Evolutionary conservation across 306 rosid genomes (phyloP).

Genomic region (Casuarina glauca): DNA sequence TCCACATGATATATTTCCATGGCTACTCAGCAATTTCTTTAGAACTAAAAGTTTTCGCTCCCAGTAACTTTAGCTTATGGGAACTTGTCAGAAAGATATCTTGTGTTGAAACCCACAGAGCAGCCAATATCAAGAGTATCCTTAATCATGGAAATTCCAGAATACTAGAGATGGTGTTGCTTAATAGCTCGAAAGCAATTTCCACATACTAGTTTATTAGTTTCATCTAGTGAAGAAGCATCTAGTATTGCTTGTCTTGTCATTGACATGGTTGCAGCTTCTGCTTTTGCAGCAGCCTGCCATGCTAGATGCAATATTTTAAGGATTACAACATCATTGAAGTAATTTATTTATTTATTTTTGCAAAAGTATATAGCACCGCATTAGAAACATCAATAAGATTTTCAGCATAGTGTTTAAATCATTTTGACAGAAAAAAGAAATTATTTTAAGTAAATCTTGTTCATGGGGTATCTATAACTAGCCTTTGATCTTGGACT

Average conservation of each 20-base stretch:
- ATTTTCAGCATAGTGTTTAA: neutral
- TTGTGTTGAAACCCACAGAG: conserved; percentile 55
- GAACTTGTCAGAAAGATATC: conserved; percentile 56
- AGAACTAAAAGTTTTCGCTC: conserved; percentile 28
- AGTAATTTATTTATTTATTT: neutral
- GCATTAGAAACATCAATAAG: too few relatives aligned
- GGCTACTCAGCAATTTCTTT: neutral
- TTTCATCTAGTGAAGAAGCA: conserved; percentile 55
- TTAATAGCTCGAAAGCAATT: conserved; percentile 58
- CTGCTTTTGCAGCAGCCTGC: conserved; percentile 79
- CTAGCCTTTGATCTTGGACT: neutral
- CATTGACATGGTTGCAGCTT: conserved; percentile 66
- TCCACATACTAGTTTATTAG: conserved; percentile 44
- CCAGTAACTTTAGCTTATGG: conserved; percentile 54
- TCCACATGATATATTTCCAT: neutral
- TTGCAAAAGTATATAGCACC: neutral
- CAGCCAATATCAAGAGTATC: conserved; percentile 68
- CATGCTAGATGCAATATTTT: conserved; percentile 21
- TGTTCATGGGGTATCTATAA: neutral
- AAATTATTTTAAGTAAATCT: neutral
- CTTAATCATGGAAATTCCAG: conserved; percentile 33
- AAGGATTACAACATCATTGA: conserved; percentile 2
- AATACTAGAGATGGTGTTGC: conserved; percentile 49
- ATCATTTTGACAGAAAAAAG: neutral
- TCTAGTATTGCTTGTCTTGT: conserved; percentile 44